Base-by-base conservation (phyloP, 2,329 filamentous ascomycete species). In the Diaporthe citri region DNA sequence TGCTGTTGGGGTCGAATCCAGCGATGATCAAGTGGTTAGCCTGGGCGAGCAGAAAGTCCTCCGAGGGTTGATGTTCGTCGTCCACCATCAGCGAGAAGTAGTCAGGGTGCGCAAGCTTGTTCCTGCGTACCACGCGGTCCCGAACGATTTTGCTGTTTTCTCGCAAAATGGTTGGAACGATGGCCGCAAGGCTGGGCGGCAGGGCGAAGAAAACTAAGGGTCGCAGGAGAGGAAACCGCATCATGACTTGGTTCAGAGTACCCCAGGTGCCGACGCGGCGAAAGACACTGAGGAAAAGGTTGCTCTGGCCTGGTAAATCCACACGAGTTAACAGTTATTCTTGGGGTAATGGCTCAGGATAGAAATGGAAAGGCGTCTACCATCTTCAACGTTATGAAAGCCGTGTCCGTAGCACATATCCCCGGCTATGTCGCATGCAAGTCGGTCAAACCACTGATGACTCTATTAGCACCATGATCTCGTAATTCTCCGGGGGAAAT, bases 351-450 rank as follows among this genome's bases (percentile, higher is more conserved):
- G 28, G 28, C 4, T 56, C 17, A 57, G 20, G 34, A 15, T 20
- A 20, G 4, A 20, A 13, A 12, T 39, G 56, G 12, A 8, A n/a
- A 4, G 22, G 17, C 6, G 17, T 25, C 0, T 39, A 59, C 56
- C 31, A 39, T 59, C 56, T 59, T 59, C 22, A n/a, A 59, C 34
- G 12, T 59, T 39, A 1, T 59, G 22, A 10, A 59, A 59, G 36
- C 39, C n/a, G 34, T 59, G 56, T 9, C 56, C 56, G 15, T 59
- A 59, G 56, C 56, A 59, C 56, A 59, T 59, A 39, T 59, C 56
- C 20, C 56, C 56, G n/a, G 56, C 56, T 39, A 59, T 59, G 22
- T 59, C 56, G 34, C 56, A 59, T 59, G 34, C 56, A 17, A 59
- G 56, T 15, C 56, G 56, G 34, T 59, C 56, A 25, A 59, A 59